These are phyloP conservation scores for Fraxinus sp. DNA, from an alignment of 305 asterid species.

Conservation along the genomic window DNA sequence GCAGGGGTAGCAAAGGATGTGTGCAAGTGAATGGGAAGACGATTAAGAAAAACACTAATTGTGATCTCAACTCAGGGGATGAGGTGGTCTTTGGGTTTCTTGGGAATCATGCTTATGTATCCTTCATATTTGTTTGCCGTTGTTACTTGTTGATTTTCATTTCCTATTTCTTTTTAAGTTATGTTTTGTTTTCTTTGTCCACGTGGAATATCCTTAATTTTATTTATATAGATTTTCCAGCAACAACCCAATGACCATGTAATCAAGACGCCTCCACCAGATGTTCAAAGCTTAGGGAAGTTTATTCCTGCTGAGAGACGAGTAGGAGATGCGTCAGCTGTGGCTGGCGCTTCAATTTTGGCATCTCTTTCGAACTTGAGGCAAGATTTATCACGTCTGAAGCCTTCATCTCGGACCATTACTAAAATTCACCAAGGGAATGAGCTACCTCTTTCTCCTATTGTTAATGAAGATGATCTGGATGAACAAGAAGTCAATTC, in stretches of 20 bases:
- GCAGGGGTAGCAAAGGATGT: slow-evolving; percentile 70
- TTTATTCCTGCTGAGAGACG: slow-evolving; percentile 57
- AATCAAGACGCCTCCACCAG: slow-evolving; percentile 64
- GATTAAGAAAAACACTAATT: slow-evolving; percentile 48
- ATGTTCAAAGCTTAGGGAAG: slow-evolving; percentile 59
- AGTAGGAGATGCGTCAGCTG: slow-evolving; percentile 87
- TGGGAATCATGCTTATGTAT: slow-evolving; percentile 83
- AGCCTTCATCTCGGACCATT: slow-evolving; percentile 59
- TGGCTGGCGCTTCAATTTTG: slow-evolving; percentile 87
- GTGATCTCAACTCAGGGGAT: slow-evolving; percentile 78
- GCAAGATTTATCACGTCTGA: slow-evolving; percentile 56
- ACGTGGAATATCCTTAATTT: slow-evolving; percentile 42
- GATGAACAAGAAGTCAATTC: slow-evolving; percentile 78
- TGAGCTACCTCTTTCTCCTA: slow-evolving; percentile 57
- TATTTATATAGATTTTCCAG: slow-evolving; percentile 61
- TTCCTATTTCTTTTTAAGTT: slow-evolving; percentile 1
- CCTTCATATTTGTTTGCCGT: slow-evolving; percentile 34
- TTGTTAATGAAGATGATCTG: slow-evolving; percentile 61
- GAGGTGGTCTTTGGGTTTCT: slow-evolving; percentile 70
- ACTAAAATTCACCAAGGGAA: slow-evolving; percentile 46
- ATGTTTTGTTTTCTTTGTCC: slow-evolving; percentile 5
- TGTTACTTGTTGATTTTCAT: slow-evolving; percentile 10
- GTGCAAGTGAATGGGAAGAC: slow-evolving; percentile 78
- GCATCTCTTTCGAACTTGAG: slow-evolving; percentile 78
- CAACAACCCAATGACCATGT: slow-evolving; percentile 49